phyloP scores from a whole-genome alignment of 1,284 basidiomycete genomes.

The Marasmius fiardii region DNA sequence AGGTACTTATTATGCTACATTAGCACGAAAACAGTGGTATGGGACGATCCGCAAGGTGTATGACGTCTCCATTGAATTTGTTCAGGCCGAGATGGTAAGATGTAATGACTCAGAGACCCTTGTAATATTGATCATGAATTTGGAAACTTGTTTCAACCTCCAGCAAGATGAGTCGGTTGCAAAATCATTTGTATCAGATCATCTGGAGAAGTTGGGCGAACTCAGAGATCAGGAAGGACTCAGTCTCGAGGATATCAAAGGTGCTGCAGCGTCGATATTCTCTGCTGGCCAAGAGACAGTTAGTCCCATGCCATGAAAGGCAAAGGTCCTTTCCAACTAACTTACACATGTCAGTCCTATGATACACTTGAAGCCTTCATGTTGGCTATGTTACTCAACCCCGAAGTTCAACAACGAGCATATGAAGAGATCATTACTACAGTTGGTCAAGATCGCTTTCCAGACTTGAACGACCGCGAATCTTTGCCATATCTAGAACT shows the following conservation, averaged over 20 bases:
- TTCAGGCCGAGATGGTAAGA: too few species aligned
- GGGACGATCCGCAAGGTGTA: too few species aligned
- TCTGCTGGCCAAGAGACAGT: too few species aligned
- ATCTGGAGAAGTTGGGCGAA: neutral
- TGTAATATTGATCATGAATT: too few species aligned
- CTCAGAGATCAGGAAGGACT: neutral
- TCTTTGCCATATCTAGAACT: conserved; percentile 13
- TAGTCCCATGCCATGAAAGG: neutral
- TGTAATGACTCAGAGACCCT: too few species aligned
- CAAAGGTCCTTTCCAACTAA: neutral
- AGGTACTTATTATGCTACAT: too few species aligned
- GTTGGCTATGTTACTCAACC: too few species aligned
- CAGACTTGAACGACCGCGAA: conserved; percentile 11
- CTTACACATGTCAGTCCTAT: conserved; percentile 35
- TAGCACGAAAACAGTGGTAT: too few species aligned
- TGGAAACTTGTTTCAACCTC: too few species aligned
- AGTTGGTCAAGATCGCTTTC: conserved; percentile 9
- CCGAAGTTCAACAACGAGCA: conserved; percentile 30
- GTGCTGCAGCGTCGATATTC: neutral
- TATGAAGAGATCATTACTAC: conserved; percentile 10
- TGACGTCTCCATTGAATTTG: too few species aligned
- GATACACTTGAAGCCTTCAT: conserved; percentile 44
- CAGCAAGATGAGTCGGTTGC: neutral
- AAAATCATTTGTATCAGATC: neutral
- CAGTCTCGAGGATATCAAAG: neutral